phyloP scores from a whole-genome alignment of 2,329 filamentous ascomycete genomes.

The Capronia epimyces region DNA sequence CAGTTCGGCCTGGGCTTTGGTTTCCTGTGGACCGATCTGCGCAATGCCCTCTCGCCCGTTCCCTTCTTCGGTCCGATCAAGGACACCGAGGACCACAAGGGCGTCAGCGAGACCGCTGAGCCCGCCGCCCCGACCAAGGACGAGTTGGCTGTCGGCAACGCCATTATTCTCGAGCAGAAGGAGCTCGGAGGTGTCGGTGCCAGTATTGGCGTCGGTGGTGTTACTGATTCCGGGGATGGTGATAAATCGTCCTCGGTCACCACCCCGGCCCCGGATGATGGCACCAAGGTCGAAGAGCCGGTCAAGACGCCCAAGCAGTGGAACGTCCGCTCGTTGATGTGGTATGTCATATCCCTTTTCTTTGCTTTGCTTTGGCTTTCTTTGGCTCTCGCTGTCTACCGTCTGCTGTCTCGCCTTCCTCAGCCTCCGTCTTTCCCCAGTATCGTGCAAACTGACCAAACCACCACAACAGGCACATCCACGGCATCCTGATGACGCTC shows the following conservation, averaged over 20 bases:
- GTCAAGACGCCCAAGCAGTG: slow-evolving; percentile 22
- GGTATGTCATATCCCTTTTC: slow-evolving; percentile 13
- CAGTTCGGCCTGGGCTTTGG: slow-evolving; percentile 28
- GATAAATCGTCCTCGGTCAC: no score
- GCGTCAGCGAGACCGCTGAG: slow-evolving; percentile 25
- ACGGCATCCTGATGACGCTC: slow-evolving; percentile 35
- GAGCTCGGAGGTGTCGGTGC: not conserved
- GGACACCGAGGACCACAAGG: slow-evolving; percentile 22
- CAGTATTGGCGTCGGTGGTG: not conserved
- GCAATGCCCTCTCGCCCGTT: slow-evolving; percentile 21
- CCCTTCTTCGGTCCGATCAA: slow-evolving; percentile 26
- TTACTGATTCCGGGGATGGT: not conserved
- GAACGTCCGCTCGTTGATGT: slow-evolving; percentile 24
- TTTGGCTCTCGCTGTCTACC: not conserved
- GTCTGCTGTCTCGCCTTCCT: slow-evolving; percentile 25
- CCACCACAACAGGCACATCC: slow-evolving; percentile 23
- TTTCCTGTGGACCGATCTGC: slow-evolving; percentile 26
- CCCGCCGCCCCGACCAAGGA: slow-evolving; percentile 23
- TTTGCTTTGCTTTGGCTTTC: not conserved
- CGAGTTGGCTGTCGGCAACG: slow-evolving; percentile 24
- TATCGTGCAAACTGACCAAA: not conserved
- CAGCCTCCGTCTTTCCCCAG: slow-evolving; percentile 22
- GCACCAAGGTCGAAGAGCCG: slow-evolving; percentile 22
- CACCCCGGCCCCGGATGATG: slow-evolving; percentile 22
- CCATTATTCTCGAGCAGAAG: slow-evolving; percentile 15